Percentiles rank a stretch among this genome's conserved stretches.
Evolutionary conservation across 371 early-diverging fungal genomes (phyloP).

Genomic region (Rhizopus delemar): DNA sequence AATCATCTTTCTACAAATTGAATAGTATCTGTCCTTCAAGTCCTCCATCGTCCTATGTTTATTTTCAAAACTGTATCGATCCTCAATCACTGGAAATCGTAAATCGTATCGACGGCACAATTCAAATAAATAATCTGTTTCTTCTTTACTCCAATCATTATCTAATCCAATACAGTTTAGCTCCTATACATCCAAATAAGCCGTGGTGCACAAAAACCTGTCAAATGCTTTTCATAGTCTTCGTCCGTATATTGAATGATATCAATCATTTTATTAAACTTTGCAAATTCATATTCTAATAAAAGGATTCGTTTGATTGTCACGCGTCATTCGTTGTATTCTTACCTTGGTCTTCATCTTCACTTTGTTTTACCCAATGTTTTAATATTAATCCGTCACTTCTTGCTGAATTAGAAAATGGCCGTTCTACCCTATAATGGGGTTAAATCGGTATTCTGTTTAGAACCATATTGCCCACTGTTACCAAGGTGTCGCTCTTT

Average conservation of each 20-base stretch:
- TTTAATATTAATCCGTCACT: no score
- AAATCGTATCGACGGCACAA: constrained; percentile 79
- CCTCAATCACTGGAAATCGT: constrained; percentile 81
- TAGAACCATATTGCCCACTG: no score
- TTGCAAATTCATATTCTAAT: constrained; percentile 64
- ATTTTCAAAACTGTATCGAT: constrained; percentile 67
- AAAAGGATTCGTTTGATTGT: no score
- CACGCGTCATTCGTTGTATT: no score
- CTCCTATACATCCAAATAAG: not conserved
- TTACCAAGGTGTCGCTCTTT: no score
- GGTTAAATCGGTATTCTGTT: no score
- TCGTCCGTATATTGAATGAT: constrained; percentile 68
- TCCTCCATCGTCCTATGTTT: constrained; percentile 57
- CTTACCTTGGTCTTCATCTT: no score
- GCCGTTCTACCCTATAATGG: no score
- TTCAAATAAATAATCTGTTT: constrained; percentile 81
- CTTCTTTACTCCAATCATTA: constrained; percentile 80
- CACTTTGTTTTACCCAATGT: no score
- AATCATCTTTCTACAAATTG: constrained; percentile 59
- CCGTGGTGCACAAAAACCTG: constrained; percentile 15
- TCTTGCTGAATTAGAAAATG: no score
- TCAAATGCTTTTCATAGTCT: constrained; percentile 66
- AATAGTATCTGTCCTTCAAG: constrained; percentile 80
- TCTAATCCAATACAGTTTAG: constrained; percentile 35
- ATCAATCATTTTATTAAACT: constrained; percentile 66